These are phyloP conservation scores for Astragalus membranaceus DNA, from an alignment of 306 rosid species.

Conservation along the genomic window DNA sequence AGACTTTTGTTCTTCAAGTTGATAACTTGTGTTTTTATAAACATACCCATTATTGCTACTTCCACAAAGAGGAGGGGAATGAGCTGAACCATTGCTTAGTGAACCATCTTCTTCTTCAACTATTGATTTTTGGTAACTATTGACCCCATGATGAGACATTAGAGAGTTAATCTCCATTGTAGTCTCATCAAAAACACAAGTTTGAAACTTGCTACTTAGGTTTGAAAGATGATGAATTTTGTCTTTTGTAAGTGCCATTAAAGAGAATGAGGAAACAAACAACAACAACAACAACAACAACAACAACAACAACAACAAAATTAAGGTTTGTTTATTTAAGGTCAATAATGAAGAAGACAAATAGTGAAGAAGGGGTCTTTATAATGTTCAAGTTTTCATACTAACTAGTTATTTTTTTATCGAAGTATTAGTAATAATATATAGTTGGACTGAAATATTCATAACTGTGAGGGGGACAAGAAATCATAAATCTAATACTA, in stretches of 20 bases:
- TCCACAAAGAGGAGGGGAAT: conserved; percentile 27
- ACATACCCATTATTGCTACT: conserved; percentile 14
- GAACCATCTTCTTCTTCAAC: conserved; percentile 31
- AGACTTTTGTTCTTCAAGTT: conserved; percentile 41
- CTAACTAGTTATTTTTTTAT: conserved; percentile 7
- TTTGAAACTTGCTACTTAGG: conserved; percentile 18
- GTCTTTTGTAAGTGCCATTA: conserved; percentile 49
- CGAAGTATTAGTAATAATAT: background rate
- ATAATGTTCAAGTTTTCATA: conserved; percentile 31
- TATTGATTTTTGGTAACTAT: conserved; percentile 18
- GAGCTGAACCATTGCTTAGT: conserved; percentile 34
- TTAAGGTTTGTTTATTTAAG: background rate
- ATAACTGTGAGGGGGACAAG: conserved; percentile 19
- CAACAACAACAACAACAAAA: too few species aligned
- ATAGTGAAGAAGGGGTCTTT: conserved; percentile 28
- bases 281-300: background rate
- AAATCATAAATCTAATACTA: conserved; percentile 17
- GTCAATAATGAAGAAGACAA: conserved; percentile 21
- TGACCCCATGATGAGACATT: conserved; percentile 3
- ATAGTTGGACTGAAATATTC: background rate
- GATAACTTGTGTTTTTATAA: conserved; percentile 19
- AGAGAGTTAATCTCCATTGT: background rate
- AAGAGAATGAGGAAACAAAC: background rate
- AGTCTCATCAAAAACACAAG: conserved; percentile 18
- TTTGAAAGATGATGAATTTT: conserved; percentile 24